Percentiles rank a stretch among this genome's conserved stretches.
Evolutionary conservation across 441 rosid species (phyloP).

Genomic region (Populus trichocarpa): DNA sequence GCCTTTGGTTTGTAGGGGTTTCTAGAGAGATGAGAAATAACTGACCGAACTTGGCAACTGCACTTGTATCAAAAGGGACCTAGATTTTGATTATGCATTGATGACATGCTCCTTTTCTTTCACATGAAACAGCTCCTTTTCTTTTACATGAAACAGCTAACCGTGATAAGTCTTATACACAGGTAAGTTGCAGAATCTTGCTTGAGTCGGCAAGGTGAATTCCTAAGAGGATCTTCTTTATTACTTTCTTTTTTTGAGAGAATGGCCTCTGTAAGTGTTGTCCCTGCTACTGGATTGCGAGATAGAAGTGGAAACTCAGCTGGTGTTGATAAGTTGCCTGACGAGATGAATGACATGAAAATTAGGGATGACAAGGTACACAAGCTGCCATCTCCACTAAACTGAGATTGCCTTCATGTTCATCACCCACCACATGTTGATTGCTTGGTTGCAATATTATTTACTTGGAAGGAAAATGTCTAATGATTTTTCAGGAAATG

Average conservation of each 20-base stretch:
- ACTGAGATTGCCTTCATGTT: not conserved
- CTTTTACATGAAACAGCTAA: not conserved
- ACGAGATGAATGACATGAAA: constrained; percentile 89
- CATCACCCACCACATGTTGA: not conserved
- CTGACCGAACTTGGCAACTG: not conserved
- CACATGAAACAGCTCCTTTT: not conserved
- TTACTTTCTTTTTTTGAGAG: constrained; percentile 6
- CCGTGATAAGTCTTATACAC: constrained; percentile 1
- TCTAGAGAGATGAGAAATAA: not conserved
- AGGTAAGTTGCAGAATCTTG: constrained; percentile 25
- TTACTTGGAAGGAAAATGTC: constrained; percentile 9
- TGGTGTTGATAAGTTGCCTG: constrained; percentile 74
- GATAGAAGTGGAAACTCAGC: constrained; percentile 44
- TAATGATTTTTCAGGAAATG: constrained; percentile 44
- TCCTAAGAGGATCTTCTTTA: constrained; percentile 17
- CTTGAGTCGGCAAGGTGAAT: constrained; percentile 32
- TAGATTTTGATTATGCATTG: not conserved
- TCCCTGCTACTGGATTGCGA: constrained; percentile 49
- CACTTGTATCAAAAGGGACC: not conserved
- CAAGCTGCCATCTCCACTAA: not conserved
- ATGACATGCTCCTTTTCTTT: not conserved
- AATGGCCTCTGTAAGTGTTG: constrained; percentile 70
- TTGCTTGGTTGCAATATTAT: not conserved
- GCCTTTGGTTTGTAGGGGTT: not conserved
- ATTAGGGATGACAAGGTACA: constrained; percentile 84